Evolutionary conservation across 1,284 basidiomycete genomes (phyloP).

Genomic region (Moniliella sp.): DNA sequence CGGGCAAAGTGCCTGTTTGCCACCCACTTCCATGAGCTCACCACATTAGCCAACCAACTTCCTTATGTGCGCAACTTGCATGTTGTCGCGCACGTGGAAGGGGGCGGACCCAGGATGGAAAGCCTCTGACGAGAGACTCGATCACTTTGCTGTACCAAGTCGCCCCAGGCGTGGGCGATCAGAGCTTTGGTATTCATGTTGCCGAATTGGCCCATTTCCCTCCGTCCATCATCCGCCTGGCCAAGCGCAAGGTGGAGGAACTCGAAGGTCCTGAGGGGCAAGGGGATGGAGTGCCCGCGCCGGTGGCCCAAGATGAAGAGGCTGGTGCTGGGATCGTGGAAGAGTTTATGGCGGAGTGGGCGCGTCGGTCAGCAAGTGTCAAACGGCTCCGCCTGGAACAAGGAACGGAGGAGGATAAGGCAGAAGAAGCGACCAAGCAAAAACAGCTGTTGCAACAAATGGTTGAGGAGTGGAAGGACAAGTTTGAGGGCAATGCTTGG

Average conservation of each 20-base stretch:
- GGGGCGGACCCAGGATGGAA: conserved; percentile 21
- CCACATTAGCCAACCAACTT: conserved; percentile 65
- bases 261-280: conserved; percentile 68
- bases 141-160: conserved; percentile 78
- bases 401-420: not conserved
- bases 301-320: conserved; percentile 1
- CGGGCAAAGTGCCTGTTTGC: conserved; percentile 61
- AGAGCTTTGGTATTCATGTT: conserved; percentile 95
- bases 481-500: not conserved
- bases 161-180: conserved; percentile 49
- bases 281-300: not conserved
- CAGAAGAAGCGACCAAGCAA: not conserved
- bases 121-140: conserved; percentile 41
- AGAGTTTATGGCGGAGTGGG: conserved; percentile 1
- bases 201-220: conserved; percentile 91
- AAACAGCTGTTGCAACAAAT: not conserved
- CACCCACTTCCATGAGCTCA: conserved; percentile 93
- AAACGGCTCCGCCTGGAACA: not conserved
- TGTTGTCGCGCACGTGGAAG: conserved; percentile 72
- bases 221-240: conserved; percentile 72
- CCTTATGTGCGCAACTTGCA: conserved; percentile 78
- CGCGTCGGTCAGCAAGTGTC: conserved; percentile 1
- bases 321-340: not conserved
- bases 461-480: not conserved
- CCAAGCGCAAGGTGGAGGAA: conserved; percentile 82